Base-by-base conservation (phyloP, 108 stramenopile genomes). In the Discostella pseudostelligera region DNA sequence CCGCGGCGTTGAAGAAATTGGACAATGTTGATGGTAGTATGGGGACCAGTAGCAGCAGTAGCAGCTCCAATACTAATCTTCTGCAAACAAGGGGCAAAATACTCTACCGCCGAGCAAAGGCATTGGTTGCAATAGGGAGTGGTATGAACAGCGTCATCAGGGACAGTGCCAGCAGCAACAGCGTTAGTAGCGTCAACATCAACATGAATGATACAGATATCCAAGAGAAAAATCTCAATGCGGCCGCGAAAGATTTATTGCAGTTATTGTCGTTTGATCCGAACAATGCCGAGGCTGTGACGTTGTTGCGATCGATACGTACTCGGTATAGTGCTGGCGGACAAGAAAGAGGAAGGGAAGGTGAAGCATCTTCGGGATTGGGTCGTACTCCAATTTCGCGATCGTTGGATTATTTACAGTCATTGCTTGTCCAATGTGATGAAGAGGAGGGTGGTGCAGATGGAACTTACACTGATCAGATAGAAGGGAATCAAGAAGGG, bases 51-150 rank as follows among this genome's bases (percentile, higher is more conserved):
- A 56, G 20, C 13, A 45, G 61, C 39, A 65, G 48, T 17, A 62
- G 64, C 13, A 42, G 71, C 50, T 62, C 53, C 50, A 40, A 51
- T 39, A 49, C 17, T 21, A 78, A 65, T 24, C 47, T 55, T 19
- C 56, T 85, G 16, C 72, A 35, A 0, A 0, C 17, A 19, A 56
- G 86, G 65, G 67, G 67, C 10, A 93, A 93, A 61, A 47, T 93
- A 45, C 62, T 88, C 29, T 93, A 82, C 69, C 83, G 92, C 53
- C 80, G 92, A 43, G 86, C 92, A 46, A 93, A 87, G 65, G 84
- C 89, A 9, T 62, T 56, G 14, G 83, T 74, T 63, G 44, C 81
- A 66, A 65, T 69, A 40, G 48, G 36, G 44, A 75, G 70, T 40
- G 56, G 24, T 13, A 29, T 39, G 29, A 24, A 8, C 47, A 45